Evolutionary conservation across 1,284 basidiomycete genomes (phyloP).

Genomic region (Lentinula novae-zelandiae): DNA sequence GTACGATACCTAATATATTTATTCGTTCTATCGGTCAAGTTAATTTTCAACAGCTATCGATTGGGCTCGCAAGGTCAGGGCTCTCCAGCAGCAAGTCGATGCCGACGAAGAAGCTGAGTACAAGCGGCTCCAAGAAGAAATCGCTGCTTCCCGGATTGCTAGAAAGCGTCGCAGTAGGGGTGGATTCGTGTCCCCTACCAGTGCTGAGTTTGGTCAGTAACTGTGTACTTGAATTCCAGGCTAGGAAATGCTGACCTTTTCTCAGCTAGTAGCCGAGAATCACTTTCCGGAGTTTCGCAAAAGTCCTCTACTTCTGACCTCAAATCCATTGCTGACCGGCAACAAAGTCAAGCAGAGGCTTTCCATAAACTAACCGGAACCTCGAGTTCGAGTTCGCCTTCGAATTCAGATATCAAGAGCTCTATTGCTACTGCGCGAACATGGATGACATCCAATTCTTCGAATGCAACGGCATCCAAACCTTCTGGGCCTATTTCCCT

Average conservation of each 20-base stretch:
- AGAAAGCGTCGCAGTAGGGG: constrained; percentile 57
- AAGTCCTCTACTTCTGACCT: constrained; percentile 24
- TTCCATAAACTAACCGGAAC: constrained; percentile 35
- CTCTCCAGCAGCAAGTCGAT: constrained; percentile 73
- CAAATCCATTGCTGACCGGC: constrained; percentile 30
- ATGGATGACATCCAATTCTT: constrained; percentile 14
- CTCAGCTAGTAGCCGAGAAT: constrained; percentile 4
- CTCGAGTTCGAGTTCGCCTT: constrained; percentile 15
- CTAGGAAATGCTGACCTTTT: not conserved
- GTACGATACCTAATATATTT: constrained; percentile 20
- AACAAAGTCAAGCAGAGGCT: constrained; percentile 42
- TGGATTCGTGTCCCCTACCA: constrained; percentile 40
- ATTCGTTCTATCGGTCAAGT: not conserved
- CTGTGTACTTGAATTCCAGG: not conserved
- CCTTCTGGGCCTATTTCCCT: constrained; percentile 53
- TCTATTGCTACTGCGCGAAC: constrained; percentile 10
- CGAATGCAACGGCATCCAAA: constrained; percentile 16
- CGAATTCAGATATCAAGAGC: constrained; percentile 11
- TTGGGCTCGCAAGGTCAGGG: constrained; percentile 77
- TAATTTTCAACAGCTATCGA: constrained; percentile 29
- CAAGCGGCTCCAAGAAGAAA: constrained; percentile 70
- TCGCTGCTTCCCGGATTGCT: constrained; percentile 64
- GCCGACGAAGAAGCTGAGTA: constrained; percentile 75
- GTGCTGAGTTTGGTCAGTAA: constrained; percentile 36
- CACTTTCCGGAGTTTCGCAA: not conserved